These are phyloP conservation scores for Solanum sparsipilum DNA, from an alignment of 257 asterid species.

Conservation along the genomic window DNA sequence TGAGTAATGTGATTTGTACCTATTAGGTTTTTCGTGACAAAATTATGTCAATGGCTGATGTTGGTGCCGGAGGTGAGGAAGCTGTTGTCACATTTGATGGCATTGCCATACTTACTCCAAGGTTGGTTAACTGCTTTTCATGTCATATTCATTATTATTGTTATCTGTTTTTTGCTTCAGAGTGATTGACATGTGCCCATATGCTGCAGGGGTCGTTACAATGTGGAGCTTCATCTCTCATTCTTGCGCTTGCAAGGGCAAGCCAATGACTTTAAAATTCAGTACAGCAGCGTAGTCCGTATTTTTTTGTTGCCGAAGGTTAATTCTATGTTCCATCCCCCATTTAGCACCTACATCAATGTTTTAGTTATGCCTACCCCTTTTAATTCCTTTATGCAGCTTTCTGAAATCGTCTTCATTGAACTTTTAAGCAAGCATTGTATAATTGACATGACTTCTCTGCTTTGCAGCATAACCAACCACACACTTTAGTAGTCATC, in stretches of 20 bases:
- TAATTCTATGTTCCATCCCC: not conserved
- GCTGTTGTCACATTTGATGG: slow-evolving; percentile 91
- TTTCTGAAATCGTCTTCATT: not conserved
- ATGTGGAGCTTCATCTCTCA: slow-evolving; percentile 83
- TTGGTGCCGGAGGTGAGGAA: slow-evolving; percentile 90
- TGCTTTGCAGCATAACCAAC: slow-evolving; percentile 73
- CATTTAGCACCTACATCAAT: not conserved
- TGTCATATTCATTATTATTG: not conserved
- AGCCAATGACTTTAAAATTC: slow-evolving; percentile 95
- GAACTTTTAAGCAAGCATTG: not conserved
- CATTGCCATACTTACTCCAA: slow-evolving; percentile 87
- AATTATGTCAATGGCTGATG: slow-evolving; percentile 91
- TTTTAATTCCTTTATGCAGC: not conserved
- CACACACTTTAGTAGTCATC: slow-evolving; percentile 82
- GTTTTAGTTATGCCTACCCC: not conserved
- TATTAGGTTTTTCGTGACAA: slow-evolving; percentile 75
- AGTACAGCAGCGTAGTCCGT: slow-evolving; percentile 94
- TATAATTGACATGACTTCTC: not conserved
- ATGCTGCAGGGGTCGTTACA: slow-evolving; percentile 80
- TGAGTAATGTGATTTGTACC: slow-evolving; percentile 1
- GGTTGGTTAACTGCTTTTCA: slow-evolving; percentile 29
- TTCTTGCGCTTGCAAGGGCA: slow-evolving; percentile 97
- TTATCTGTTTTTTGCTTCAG: slow-evolving; percentile 1
- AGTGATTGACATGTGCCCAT: slow-evolving; percentile 9
- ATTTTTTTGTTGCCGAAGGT: slow-evolving; percentile 95